Evolutionary conservation across 2,329 filamentous ascomycete species (phyloP), one percentile per base, ranked within the genome.

Genomic region (Aspergillus sergii): DNA sequence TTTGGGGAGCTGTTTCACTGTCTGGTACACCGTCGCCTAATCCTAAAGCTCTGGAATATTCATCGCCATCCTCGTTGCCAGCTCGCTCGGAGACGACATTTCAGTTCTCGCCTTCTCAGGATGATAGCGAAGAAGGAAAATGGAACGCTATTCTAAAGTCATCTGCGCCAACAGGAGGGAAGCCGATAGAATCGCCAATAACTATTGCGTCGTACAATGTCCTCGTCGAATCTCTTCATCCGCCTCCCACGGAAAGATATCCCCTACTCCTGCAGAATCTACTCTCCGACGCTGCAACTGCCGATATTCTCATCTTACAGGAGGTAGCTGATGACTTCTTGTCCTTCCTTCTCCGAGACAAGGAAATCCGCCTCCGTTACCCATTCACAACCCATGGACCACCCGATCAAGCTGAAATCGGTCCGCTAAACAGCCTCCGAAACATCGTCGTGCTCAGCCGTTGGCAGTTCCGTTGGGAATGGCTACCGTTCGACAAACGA

Each of bases 391-490:
- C 60, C 1, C 60, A 62, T 55, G 60, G 60, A 4, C 60, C 60
- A 16, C 60, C 60, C 1, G 56, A 62, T 26, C 60, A 62, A 9
- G 26, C 46, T 1, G 57, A 62, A 4, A 50, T 62, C 10, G 32
- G 60, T 26, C 60, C 60, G 5, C 45, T 62, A 8, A 48, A 28
- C 19, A 62, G 60, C 12, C 57, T 62, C 10, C 56, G 60, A n/a
- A 62, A 62, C 41, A 62, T 62, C 11, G 57, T 62, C n/a, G 41
- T 59, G 3, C 60, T 62, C 36, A 59, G 56, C 19, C 57, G 50
- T 16, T 62, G 41, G 39, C 39, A 19, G 8, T 62, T 62, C 23
- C 23, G 21, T 8, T 62, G 60, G 60, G 50, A 59, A 9, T 62
- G 60, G 60, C 57, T 62, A 3, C 60, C 60, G 4, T 62, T 62